Conservation (phyloP, 352 stramenopile genomes). For the Detonula confervacea region DNA sequence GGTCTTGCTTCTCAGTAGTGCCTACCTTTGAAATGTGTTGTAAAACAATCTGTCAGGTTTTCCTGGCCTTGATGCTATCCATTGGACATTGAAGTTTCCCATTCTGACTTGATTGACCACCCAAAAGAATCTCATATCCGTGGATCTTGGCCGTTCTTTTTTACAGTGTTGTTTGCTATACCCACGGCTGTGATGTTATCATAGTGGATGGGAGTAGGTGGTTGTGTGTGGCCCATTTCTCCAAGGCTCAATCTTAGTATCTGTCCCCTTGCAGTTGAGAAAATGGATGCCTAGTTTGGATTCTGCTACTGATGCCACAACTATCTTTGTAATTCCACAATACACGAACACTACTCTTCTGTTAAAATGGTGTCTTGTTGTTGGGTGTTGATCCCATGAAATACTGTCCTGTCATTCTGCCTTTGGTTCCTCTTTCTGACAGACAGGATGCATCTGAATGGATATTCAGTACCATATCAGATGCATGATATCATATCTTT, state of each 20-base stretch:
- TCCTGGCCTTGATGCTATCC: slow-evolving; percentile 7
- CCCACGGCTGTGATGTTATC: slow-evolving; percentile 18
- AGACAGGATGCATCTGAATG: slow-evolving; percentile 57
- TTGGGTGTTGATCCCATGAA: slow-evolving; percentile 19
- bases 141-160: slow-evolving; percentile 5
- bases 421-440: slow-evolving; percentile 10
- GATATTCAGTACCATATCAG: slow-evolving; percentile 8
- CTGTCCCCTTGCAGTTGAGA: slow-evolving; percentile 25
- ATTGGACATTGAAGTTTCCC: slow-evolving; percentile 1
- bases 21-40: slow-evolving; percentile 37
- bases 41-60: slow-evolving; percentile 49
- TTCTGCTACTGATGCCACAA: slow-evolving; percentile 25
- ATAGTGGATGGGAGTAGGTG: slow-evolving; percentile 26
- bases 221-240: slow-evolving; percentile 23
- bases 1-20: slow-evolving; percentile 27
- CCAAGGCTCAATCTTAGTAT: slow-evolving; percentile 10
- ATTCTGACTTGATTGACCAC: background rate
- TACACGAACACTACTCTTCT: too few relatives aligned
- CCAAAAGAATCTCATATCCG: slow-evolving; percentile 12
- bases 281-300: slow-evolving; percentile 31
- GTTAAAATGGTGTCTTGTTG: background rate
- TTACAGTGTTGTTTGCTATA: slow-evolving; percentile 35
- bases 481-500: slow-evolving; percentile 27
- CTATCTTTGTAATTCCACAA: slow-evolving; percentile 6
- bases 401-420: slow-evolving; percentile 23